Conservation (phyloP, 257 asterid genomes). For the Solanum raphanifolium region DNA sequence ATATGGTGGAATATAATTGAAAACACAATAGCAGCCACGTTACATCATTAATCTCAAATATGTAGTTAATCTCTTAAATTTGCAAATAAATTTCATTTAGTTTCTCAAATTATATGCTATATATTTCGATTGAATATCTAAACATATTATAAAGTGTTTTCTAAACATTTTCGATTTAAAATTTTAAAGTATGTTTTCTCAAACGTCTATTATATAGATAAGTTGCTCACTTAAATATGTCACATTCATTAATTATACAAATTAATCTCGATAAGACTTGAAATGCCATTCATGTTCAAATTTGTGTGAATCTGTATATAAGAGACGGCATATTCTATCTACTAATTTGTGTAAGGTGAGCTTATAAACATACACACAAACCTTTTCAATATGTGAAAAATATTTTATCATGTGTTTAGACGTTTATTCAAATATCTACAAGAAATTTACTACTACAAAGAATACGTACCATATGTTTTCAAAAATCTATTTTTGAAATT, state of each 20-base stretch:
- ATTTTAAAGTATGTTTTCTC: neutral
- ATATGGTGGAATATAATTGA: neutral
- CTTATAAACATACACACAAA: neutral
- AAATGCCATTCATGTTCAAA: neutral
- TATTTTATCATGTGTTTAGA: neutral
- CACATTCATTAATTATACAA: neutral
- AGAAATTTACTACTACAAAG: neutral
- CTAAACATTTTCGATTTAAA: too few relatives aligned
- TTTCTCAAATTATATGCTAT: too few relatives aligned
- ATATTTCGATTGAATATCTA: too few relatives aligned
- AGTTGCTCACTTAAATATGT: neutral
- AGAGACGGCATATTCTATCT: neutral
- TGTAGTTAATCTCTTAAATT: too few relatives aligned
- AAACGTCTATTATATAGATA: too few relatives aligned
- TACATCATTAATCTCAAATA: neutral
- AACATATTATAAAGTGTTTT: too few relatives aligned
- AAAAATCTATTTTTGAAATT: neutral
- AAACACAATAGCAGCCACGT: neutral
- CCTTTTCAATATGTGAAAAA: neutral
- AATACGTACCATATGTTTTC: neutral
- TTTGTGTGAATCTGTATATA: too few relatives aligned
- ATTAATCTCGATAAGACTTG: neutral
- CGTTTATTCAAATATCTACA: too few relatives aligned
- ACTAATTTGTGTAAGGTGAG: neutral
- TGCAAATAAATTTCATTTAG: too few relatives aligned